Percentiles rank a stretch among this genome's conserved stretches.
phyloP scores from a whole-genome alignment of 2,329 filamentous ascomycete genomes.

The Colletotrichum truncatum region DNA sequence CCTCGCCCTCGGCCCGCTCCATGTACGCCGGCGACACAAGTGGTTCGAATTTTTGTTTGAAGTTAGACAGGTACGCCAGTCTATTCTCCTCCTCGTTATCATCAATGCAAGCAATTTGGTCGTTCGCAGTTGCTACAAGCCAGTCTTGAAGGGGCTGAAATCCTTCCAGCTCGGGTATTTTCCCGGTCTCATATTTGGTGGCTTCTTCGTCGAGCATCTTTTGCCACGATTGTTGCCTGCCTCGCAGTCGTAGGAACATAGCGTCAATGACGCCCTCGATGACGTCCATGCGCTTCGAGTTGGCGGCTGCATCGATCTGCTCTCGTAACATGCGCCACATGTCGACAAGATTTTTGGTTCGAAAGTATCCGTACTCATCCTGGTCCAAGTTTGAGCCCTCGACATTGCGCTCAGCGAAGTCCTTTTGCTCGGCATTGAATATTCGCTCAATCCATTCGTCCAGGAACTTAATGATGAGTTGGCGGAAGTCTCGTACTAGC shows the following conservation, averaged over 20 bases:
- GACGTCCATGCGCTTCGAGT: conserved; percentile 87
- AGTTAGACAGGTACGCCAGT: conserved; percentile 84
- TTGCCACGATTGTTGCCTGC: conserved; percentile 87
- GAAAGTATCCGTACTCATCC: conserved; percentile 89
- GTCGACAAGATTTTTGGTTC: conserved; percentile 90
- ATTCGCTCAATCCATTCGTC: conserved; percentile 99
- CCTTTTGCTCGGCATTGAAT: conserved; percentile 80
- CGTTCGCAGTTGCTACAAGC: conserved; percentile 96
- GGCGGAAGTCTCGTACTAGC: conserved; percentile 91
- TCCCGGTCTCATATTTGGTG: conserved; percentile 71
- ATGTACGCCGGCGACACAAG: conserved; percentile 84
- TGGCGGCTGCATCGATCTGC: conserved; percentile 85
- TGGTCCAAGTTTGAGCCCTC: conserved; percentile 82
- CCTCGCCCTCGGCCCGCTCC: conserved; percentile 76
- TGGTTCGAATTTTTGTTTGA: conserved; percentile 83
- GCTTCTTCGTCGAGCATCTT: conserved; percentile 88
- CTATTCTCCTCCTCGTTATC: conserved; percentile 82
- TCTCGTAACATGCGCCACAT: conserved; percentile 98
- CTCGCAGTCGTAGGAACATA: conserved; percentile 89
- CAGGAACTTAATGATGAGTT: conserved; percentile 93
- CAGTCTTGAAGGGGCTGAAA: conserved; percentile 91
- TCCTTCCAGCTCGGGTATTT: conserved; percentile 65
- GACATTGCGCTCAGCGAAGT: conserved; percentile 80
- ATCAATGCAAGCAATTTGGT: conserved; percentile 98
- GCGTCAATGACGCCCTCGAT: conserved; percentile 95